These are phyloP conservation scores for Pleurotus citrinopileatus DNA, from an alignment of 768 basidiomycete genomes.

Conservation along the genomic window DNA sequence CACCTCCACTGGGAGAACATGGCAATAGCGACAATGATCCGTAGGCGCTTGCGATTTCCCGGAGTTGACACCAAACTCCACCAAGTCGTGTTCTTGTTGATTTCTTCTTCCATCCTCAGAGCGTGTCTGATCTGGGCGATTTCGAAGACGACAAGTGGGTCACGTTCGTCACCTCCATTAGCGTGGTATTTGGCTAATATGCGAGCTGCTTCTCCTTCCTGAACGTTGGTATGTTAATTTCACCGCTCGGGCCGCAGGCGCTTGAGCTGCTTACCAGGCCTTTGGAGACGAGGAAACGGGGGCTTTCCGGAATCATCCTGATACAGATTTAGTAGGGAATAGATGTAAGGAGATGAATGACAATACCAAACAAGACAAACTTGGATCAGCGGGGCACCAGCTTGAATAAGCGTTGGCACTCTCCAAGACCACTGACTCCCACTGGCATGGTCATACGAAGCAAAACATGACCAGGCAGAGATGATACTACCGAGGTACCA, in stretches of 20 bases:
- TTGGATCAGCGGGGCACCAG: slow-evolving; percentile 53
- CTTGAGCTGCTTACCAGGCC: slow-evolving; percentile 40
- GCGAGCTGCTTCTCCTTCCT: slow-evolving; percentile 56
- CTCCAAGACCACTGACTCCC: slow-evolving; percentile 61
- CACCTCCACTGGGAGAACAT: slow-evolving; percentile 77
- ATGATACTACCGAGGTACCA: slow-evolving; percentile 77
- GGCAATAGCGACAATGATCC: slow-evolving; percentile 63
- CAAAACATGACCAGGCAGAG: slow-evolving; percentile 50
- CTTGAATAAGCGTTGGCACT: slow-evolving; percentile 63
- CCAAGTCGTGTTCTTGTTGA: slow-evolving; percentile 45
- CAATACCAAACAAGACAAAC: slow-evolving; percentile 49
- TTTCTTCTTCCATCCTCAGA: slow-evolving; percentile 58
- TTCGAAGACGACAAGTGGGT: slow-evolving; percentile 55
- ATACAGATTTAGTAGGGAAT: neutral
- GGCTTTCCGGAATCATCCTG: slow-evolving; percentile 69
- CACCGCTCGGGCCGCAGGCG: neutral
- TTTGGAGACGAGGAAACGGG: slow-evolving; percentile 62
- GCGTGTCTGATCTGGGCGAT: slow-evolving; percentile 72
- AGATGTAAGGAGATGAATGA: neutral
- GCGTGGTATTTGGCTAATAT: slow-evolving; percentile 76
- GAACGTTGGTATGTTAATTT: too few relatives aligned
- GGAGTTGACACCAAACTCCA: slow-evolving; percentile 53
- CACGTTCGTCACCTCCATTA: slow-evolving; percentile 51
- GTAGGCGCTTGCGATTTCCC: slow-evolving; percentile 69
- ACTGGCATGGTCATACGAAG: slow-evolving; percentile 32